These are phyloP conservation scores for Pyracantha coccinea DNA, from an alignment of 331 rosid species.

Conservation along the genomic window DNA sequence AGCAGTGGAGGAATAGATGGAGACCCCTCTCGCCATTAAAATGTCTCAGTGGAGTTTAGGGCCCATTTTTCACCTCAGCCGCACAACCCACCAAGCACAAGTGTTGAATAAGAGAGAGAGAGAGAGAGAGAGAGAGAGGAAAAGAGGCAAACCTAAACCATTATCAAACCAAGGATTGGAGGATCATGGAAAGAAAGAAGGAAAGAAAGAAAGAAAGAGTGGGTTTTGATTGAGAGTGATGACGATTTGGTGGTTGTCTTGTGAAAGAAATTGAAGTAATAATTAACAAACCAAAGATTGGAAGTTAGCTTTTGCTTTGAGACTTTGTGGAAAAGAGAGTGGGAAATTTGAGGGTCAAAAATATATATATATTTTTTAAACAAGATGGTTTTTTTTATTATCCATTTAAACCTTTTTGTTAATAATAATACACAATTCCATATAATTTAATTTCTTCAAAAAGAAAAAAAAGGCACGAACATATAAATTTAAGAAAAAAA, in stretches of 20 bases:
- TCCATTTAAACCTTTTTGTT: too few relatives aligned
- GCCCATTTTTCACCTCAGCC: slow-evolving; percentile 60
- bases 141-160: slow-evolving; percentile 49
- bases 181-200: slow-evolving; percentile 19
- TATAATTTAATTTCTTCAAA: too few relatives aligned
- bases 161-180: slow-evolving; percentile 18
- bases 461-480: too few relatives aligned
- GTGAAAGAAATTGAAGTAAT: slow-evolving; percentile 30
- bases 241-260: slow-evolving; percentile 40
- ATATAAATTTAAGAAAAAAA: too few relatives aligned
- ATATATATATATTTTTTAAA: fast-evolving
- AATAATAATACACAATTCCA: not conserved
- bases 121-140: not conserved
- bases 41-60: slow-evolving; percentile 77
- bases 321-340: not conserved
- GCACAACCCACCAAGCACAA: slow-evolving; percentile 93
- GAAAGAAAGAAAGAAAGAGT: not conserved
- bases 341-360: slow-evolving; percentile 17
- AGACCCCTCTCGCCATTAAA: slow-evolving; percentile 52
- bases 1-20: slow-evolving; percentile 53
- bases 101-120: slow-evolving; percentile 29
- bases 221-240: slow-evolving; percentile 34
- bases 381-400: too few relatives aligned
- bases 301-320: slow-evolving; percentile 53
- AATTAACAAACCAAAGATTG: slow-evolving; percentile 42